Evolutionary conservation across 768 basidiomycete genomes (phyloP).

Genomic region (Hortiboletus campestris): DNA sequence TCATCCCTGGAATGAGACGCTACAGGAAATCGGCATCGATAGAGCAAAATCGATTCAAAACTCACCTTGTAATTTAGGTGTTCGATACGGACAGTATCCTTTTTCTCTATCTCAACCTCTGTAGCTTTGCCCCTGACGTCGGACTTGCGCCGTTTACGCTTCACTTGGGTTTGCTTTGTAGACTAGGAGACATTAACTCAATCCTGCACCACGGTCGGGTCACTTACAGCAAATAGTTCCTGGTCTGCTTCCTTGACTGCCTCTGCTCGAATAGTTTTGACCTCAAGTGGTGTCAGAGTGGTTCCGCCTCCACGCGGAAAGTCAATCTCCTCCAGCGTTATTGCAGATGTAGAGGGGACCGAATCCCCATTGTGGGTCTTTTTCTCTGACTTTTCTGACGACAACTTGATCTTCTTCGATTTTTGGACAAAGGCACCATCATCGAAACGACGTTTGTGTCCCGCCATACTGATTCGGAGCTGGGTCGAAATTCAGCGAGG

Average conservation of each 20-base stretch:
- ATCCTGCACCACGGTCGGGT: background rate
- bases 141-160: conserved; percentile 48
- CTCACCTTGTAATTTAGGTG: conserved; percentile 90
- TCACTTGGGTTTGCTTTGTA: conserved; percentile 36
- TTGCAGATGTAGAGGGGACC: conserved; percentile 35
- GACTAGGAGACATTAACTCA: conserved; percentile 36
- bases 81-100: conserved; percentile 71
- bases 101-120: conserved; percentile 31
- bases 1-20: conserved; percentile 82
- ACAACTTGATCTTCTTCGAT: conserved; percentile 61
- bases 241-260: conserved; percentile 80
- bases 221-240: conserved; percentile 67
- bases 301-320: conserved; percentile 97
- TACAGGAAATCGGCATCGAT: conserved; percentile 30
- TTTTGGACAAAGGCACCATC: conserved; percentile 48
- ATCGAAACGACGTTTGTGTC: conserved; percentile 62
- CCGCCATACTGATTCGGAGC: conserved; percentile 34
- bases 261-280: conserved; percentile 82
- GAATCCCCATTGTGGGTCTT: conserved; percentile 26
- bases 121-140: conserved; percentile 36
- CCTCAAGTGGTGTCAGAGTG: conserved; percentile 81
- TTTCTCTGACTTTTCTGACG: conserved; percentile 26
- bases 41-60: background rate
- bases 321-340: conserved; percentile 71
- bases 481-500: background rate